Percentiles rank a stretch among this genome's conserved stretches.
These are phyloP conservation scores for Boletellus sp. DNA, from an alignment of 768 basidiomycete genomes.

Conservation along the genomic window DNA sequence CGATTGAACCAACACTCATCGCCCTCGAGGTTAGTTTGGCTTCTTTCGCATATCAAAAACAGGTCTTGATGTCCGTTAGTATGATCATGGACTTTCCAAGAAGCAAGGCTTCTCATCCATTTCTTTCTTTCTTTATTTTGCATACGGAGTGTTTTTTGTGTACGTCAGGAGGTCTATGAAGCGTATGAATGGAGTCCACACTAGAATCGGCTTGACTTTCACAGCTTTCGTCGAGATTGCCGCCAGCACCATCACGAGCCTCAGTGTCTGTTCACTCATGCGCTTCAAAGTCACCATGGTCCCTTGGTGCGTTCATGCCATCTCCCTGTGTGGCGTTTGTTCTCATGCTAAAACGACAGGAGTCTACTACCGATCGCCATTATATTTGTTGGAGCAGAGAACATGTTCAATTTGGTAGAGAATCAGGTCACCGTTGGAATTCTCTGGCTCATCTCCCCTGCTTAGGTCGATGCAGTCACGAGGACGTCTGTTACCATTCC, in stretches of 20 bases:
- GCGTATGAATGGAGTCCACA: conserved; percentile 82
- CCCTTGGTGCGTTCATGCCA: conserved; percentile 60
- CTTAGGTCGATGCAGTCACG: conserved; percentile 78
- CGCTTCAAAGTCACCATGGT: conserved; percentile 89
- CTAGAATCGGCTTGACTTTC: conserved; percentile 84
- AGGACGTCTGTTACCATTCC: conserved; percentile 82
- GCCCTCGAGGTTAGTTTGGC: conserved; percentile 39
- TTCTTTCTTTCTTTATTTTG: conserved; percentile 67
- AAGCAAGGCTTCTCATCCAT: conserved; percentile 53
- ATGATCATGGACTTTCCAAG: conserved; percentile 46
- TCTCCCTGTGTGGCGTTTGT: background rate
- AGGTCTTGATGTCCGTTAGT: conserved; percentile 36
- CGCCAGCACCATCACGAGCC: conserved; percentile 89
- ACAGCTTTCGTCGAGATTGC: conserved; percentile 90
- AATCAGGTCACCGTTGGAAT: conserved; percentile 1
- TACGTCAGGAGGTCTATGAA: conserved; percentile 77
- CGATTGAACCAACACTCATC: conserved; percentile 42
- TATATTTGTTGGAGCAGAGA: conserved; percentile 93
- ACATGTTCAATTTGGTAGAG: conserved; percentile 91
- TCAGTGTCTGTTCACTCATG: conserved; percentile 87
- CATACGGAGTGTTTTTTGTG: conserved; percentile 70
- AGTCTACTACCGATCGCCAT: conserved; percentile 90
- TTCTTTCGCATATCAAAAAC: conserved; percentile 12
- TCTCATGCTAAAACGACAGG: conserved; percentile 40
- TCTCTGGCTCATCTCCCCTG: conserved; percentile 24